Conservation (phyloP, 163 green algal species). For the Coccomyxa subellipsoidea region DNA sequence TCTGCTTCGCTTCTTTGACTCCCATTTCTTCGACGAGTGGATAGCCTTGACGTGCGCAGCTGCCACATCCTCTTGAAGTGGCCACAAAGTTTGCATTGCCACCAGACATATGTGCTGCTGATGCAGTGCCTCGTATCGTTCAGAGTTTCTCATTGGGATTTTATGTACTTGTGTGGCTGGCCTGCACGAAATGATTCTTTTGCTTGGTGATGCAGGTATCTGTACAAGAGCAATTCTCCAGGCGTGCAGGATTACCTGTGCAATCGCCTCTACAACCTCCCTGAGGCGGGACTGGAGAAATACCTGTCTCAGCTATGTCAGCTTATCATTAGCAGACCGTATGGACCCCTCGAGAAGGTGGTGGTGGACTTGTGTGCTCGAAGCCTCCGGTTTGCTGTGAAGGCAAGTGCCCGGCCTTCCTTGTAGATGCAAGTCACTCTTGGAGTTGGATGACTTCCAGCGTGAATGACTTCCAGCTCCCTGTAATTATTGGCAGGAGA, state of each 20-base stretch:
- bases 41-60: slow-evolving; percentile 75
- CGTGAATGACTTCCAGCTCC: no score
- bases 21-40: slow-evolving; percentile 86
- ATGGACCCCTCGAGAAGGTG: slow-evolving; percentile 68
- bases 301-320: slow-evolving; percentile 87
- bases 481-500: no score
- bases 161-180: no score
- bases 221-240: slow-evolving; percentile 70
- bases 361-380: slow-evolving; percentile 75
- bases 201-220: slow-evolving; percentile 49
- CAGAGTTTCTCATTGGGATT: no score
- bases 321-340: slow-evolving; percentile 64
- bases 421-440: slow-evolving; percentile 8
- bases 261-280: slow-evolving; percentile 81
- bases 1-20: slow-evolving; percentile 89
- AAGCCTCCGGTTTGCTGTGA: slow-evolving; percentile 82
- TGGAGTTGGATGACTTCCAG: no score
- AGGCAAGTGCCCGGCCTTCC: slow-evolving; percentile 43
- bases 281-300: slow-evolving; percentile 69
- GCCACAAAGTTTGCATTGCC: no score
- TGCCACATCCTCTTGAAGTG: neutral
- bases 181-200: neutral
- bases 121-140: no score
- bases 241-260: slow-evolving; percentile 90
- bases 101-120: no score